Evolutionary conservation across 106 monocot genomes (phyloP).

Genomic region (Dendrobium catenatum): DNA sequence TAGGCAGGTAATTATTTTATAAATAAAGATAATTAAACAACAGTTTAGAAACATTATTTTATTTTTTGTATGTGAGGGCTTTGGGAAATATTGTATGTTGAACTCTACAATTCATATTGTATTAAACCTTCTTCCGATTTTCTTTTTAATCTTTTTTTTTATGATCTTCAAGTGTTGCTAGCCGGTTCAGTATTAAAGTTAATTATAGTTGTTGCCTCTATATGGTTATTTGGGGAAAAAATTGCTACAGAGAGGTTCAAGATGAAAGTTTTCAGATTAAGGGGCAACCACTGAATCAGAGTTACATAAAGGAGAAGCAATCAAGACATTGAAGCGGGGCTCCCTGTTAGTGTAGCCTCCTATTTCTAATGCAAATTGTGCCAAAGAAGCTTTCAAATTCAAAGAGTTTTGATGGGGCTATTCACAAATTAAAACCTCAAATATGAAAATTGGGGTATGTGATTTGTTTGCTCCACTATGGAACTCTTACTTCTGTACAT

Average conservation of each 20-base stretch:
- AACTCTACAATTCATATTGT: background rate
- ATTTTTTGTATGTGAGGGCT: too few relatives aligned
- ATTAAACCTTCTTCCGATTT: background rate
- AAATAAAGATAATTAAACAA: background rate
- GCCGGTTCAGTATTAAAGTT: too few relatives aligned
- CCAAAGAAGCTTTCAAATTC: background rate
- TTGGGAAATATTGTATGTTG: too few relatives aligned
- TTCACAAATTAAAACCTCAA: too few relatives aligned
- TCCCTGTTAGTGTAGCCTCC: background rate
- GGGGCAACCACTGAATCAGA: too few relatives aligned
- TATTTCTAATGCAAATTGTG: background rate
- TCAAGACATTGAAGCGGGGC: background rate
- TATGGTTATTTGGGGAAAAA: background rate
- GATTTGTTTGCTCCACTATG: too few relatives aligned
- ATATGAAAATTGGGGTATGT: too few relatives aligned
- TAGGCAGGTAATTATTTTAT: constrained; percentile 44
- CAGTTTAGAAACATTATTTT: too few relatives aligned
- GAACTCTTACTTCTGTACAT: too few relatives aligned
- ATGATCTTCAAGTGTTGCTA: constrained; percentile 1
- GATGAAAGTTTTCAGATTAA: background rate
- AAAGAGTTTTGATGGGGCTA: background rate
- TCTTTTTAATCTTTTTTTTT: too few relatives aligned
- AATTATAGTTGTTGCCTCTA: background rate
- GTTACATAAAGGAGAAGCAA: background rate
- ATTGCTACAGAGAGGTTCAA: background rate